phyloP scores from a whole-genome alignment of 768 basidiomycete genomes.

The Agrocybe praecox region DNA sequence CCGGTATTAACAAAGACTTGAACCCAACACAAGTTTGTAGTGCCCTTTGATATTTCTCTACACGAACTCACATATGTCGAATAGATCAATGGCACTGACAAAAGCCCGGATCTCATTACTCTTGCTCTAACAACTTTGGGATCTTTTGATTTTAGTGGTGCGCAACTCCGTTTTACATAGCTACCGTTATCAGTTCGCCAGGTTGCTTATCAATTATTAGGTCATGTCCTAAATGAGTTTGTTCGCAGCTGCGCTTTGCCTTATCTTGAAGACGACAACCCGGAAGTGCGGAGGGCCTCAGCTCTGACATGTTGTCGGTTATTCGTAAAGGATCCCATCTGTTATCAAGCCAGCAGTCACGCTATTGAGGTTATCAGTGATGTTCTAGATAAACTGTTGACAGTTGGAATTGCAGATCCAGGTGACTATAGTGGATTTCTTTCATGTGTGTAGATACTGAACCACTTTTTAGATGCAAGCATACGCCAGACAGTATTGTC shows the following conservation, averaged over 20 bases:
- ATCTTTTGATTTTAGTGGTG: slow-evolving; percentile 93
- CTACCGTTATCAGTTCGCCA: neutral
- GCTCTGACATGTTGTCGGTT: slow-evolving; percentile 91
- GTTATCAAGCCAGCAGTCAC: slow-evolving; percentile 93
- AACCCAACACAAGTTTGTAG: slow-evolving; percentile 46
- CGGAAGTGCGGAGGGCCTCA: slow-evolving; percentile 86
- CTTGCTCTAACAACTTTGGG: slow-evolving; percentile 88
- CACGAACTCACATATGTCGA: slow-evolving; percentile 1
- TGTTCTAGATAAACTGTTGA: slow-evolving; percentile 94
- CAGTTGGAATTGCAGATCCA: slow-evolving; percentile 95
- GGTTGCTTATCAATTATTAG: slow-evolving; percentile 35
- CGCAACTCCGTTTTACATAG: slow-evolving; percentile 7
- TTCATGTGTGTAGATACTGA: neutral
- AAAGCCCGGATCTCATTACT: slow-evolving; percentile 69
- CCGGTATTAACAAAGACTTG: slow-evolving; percentile 51
- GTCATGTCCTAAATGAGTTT: slow-evolving; percentile 94
- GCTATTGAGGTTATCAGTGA: slow-evolving; percentile 97
- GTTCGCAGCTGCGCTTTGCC: slow-evolving; percentile 90
- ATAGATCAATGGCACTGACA: slow-evolving; percentile 52
- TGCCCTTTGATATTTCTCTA: neutral
- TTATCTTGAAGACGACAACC: slow-evolving; percentile 90
- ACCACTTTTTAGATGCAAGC: slow-evolving; percentile 54
- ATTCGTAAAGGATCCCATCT: slow-evolving; percentile 94
- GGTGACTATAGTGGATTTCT: slow-evolving; percentile 47
- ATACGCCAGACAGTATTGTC: slow-evolving; percentile 88